A percentile compares a stretch with the other conserved stretches of the same genome.
Conservation (phyloP, 345 rosid species). For the Zanthoxylum bungeanum region DNA sequence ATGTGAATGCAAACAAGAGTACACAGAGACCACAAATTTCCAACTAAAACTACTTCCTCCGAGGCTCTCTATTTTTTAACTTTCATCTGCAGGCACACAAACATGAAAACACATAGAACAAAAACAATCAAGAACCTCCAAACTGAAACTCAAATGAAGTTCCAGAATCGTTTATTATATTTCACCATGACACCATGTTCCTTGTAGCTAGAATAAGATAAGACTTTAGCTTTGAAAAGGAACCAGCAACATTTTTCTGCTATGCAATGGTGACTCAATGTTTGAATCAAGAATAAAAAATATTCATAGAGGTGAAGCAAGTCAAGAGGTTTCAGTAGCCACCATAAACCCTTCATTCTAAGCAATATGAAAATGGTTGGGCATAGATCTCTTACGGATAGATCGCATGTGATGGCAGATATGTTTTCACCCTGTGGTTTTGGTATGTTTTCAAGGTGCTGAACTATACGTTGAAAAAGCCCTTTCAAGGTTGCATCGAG, state of each 20-base stretch:
- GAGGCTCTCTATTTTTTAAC: not conserved
- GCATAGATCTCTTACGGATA: constrained; percentile 69
- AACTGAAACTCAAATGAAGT: not conserved
- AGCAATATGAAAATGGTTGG: not conserved
- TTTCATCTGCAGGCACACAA: not conserved
- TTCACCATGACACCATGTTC: not conserved
- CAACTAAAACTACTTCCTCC: not conserved
- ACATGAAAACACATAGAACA: not conserved
- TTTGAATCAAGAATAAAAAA: constrained; percentile 1
- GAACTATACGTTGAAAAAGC: constrained; percentile 81
- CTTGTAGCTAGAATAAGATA: not conserved
- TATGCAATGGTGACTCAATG: not conserved
- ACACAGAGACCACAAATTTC: not conserved
- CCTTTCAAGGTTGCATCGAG: constrained; percentile 83
- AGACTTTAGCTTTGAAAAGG: not conserved
- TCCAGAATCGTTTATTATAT: not conserved
- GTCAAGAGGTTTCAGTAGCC: not conserved
- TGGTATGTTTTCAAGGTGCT: constrained; percentile 83
- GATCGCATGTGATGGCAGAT: constrained; percentile 81
- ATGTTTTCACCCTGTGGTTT: constrained; percentile 88
- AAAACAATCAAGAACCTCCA: not conserved
- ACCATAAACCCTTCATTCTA: not conserved
- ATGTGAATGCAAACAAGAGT: not conserved
- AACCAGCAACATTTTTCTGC: not conserved
- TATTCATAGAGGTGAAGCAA: not conserved